phyloP scores from a whole-genome alignment of 169 alveolate species.

The Eimeria zaria region DNA sequence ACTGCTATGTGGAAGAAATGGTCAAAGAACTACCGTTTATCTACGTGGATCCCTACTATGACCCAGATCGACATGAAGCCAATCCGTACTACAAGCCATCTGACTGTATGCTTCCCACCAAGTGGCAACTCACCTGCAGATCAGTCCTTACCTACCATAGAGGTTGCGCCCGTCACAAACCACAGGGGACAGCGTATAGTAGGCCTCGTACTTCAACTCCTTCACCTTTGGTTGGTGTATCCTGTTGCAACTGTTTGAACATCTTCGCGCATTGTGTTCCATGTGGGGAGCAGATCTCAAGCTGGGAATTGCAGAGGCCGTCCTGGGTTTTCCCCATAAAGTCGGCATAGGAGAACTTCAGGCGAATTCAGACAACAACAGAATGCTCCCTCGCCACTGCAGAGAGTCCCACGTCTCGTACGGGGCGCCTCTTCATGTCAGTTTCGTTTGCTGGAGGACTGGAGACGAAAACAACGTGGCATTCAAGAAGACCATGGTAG shows the following conservation, averaged over 20 bases:
- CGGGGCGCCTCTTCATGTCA: slow-evolving; percentile 83
- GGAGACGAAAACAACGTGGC: slow-evolving; percentile 66
- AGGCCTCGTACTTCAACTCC: background rate
- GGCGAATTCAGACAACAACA: slow-evolving; percentile 31
- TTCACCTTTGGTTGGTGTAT: background rate
- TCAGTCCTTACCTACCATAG: background rate
- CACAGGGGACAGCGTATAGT: background rate
- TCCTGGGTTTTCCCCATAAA: slow-evolving; percentile 37
- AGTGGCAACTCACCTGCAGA: background rate
- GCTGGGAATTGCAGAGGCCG: slow-evolving; percentile 60
- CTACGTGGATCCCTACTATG: slow-evolving; percentile 79
- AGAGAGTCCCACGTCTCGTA: slow-evolving; percentile 84
- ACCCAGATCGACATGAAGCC: slow-evolving; percentile 74
- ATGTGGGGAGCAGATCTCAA: slow-evolving; percentile 34
- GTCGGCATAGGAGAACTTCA: slow-evolving; percentile 55
- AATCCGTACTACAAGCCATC: slow-evolving; percentile 81
- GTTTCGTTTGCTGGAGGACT: slow-evolving; percentile 59
- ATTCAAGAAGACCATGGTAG: slow-evolving; percentile 85
- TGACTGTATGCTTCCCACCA: slow-evolving; percentile 55
- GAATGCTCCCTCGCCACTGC: slow-evolving; percentile 82
- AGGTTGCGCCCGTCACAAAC: background rate
- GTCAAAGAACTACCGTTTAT: slow-evolving; percentile 69
- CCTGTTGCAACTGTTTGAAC: background rate
- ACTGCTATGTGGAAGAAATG: slow-evolving; percentile 78
- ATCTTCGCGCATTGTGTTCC: background rate